phyloP scores from a whole-genome alignment of 345 rosid species.

The Moricandia moricandioides region DNA sequence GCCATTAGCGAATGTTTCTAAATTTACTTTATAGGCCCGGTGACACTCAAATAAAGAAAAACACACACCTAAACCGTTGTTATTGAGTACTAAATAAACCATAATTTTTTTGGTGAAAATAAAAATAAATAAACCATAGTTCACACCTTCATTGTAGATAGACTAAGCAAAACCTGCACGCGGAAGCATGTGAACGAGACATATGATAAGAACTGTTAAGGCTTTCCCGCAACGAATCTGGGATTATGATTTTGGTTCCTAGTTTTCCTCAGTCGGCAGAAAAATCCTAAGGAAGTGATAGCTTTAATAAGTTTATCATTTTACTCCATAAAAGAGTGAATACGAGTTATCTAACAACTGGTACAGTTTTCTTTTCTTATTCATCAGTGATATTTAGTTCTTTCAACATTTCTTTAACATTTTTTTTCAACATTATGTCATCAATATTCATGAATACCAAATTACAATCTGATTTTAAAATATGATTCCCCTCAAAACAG shows the following conservation, averaged over 20 bases:
- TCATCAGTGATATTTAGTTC: neutral
- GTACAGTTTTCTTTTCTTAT: neutral
- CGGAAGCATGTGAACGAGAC: neutral
- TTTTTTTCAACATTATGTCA: no score
- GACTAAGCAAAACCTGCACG: neutral
- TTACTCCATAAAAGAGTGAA: neutral
- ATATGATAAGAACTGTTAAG: slow-evolving; percentile 6
- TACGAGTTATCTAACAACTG: neutral
- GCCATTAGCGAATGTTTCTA: neutral
- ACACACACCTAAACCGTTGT: neutral
- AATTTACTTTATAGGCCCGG: neutral
- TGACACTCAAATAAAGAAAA: no score
- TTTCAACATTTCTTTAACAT: no score
- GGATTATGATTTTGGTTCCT: neutral
- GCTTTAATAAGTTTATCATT: no score
- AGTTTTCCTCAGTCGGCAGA: slow-evolving; percentile 18
- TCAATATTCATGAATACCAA: no score
- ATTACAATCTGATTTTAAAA: no score
- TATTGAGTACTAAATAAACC: neutral
- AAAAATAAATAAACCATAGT: no score
- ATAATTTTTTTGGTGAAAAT: no score
- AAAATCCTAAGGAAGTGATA: neutral
- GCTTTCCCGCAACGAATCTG: neutral
- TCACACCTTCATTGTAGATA: neutral
- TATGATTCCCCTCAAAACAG: no score